A percentile compares a stretch with the other conserved stretches of the same genome.
Evolutionary conservation across 1,284 basidiomycete species (phyloP).

Genomic region (Leccinum fuscescens): DNA sequence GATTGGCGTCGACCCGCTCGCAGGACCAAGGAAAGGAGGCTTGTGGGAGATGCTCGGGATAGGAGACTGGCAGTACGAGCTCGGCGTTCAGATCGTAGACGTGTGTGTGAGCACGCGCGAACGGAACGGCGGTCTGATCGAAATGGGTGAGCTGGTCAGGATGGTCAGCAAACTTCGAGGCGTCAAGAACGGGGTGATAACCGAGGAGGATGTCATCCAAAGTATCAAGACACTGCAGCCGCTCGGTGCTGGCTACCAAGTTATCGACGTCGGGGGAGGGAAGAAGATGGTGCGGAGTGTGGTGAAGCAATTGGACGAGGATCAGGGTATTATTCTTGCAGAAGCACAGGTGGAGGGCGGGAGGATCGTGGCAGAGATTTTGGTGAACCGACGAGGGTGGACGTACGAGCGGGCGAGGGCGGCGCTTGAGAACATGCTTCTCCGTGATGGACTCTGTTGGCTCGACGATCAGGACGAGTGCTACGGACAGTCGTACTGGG

Average conservation of each 20-base stretch:
- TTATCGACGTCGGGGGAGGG: conserved; percentile 67
- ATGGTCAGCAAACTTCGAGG: conserved; percentile 77
- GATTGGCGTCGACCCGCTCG: conserved; percentile 94
- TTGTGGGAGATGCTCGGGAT: conserved; percentile 88
- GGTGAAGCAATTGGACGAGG: conserved; percentile 77
- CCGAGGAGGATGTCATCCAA: conserved; percentile 81
- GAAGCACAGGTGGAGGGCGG: conserved; percentile 71
- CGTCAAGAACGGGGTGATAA: conserved; percentile 66
- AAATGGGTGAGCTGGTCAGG: conserved; percentile 80
- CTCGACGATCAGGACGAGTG: conserved; percentile 81
- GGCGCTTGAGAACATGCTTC: conserved; percentile 86
- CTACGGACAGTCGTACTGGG: conserved; percentile 71
- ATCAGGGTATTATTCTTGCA: conserved; percentile 74
- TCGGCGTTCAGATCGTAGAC: conserved; percentile 96
- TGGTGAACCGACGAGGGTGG: conserved; percentile 74
- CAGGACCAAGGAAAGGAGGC: conserved; percentile 79
- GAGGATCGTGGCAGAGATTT: conserved; percentile 56
- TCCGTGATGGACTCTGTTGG: conserved; percentile 93
- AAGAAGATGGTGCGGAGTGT: conserved; percentile 72
- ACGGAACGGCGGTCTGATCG: conserved; percentile 89
- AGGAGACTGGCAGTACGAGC: conserved; percentile 91
- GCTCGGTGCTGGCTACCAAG: conserved; percentile 86
- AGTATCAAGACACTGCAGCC: conserved; percentile 89
- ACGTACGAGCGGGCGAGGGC: conserved; percentile 68
- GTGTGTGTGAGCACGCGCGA: conserved; percentile 89